Evolutionary conservation across 2,329 filamentous ascomycete genomes (phyloP).

Genomic region (Colletotrichum limetticola): DNA sequence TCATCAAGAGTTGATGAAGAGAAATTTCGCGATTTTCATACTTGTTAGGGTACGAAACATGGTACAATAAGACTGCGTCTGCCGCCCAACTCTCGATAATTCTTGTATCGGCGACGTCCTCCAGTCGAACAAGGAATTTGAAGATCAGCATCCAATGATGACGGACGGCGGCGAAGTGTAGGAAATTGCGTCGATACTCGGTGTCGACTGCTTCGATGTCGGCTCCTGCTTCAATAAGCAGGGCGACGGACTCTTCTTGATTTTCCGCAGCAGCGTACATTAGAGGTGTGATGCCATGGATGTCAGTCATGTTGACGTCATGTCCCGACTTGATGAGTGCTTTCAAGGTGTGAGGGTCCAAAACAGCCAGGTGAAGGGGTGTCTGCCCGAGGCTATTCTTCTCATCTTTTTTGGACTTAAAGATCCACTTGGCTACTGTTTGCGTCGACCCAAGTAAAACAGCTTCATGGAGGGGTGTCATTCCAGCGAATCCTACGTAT

Average conservation of each 20-base stretch:
- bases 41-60: too few relatives aligned
- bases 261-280: background rate
- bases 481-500: slow-evolving; percentile 2
- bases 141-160: too few relatives aligned
- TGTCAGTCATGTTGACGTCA: background rate
- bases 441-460: background rate
- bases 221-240: background rate
- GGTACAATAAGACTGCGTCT: too few relatives aligned
- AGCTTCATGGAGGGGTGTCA: slow-evolving; percentile 11
- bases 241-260: background rate
- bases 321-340: background rate
- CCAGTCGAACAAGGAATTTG: too few relatives aligned
- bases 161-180: too few relatives aligned
- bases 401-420: rapidly evolving
- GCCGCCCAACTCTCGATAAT: too few relatives aligned
- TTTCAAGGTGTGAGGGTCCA: background rate
- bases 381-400: slow-evolving; percentile 10
- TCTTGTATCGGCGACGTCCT: too few relatives aligned
- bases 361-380: slow-evolving; percentile 3
- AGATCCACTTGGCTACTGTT: rapidly evolving
- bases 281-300: background rate
- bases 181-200: too few relatives aligned
- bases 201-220: too few relatives aligned
- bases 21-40: too few relatives aligned
- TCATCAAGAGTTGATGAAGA: too few relatives aligned